Evolutionary conservation across 768 basidiomycete genomes (phyloP).

Genomic region (Austroboletus eburneus): DNA sequence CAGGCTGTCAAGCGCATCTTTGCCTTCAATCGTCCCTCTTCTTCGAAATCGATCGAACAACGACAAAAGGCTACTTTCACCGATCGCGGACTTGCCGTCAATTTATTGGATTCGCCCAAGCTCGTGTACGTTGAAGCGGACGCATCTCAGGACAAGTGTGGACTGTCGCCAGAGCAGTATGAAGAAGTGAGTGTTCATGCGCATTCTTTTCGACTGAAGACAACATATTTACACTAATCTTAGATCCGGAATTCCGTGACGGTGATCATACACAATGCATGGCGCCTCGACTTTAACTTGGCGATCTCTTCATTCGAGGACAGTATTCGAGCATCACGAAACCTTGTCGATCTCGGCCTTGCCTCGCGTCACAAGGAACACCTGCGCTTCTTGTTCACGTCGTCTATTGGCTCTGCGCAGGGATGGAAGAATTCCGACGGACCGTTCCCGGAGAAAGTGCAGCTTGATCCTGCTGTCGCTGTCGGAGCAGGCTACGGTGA

Average conservation of each 20-base stretch:
- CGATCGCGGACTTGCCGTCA: constrained; percentile 28
- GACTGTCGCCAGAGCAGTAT: constrained; percentile 22
- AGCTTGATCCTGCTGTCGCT: constrained; percentile 30
- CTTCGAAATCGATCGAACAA: constrained; percentile 10
- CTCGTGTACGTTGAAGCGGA: constrained; percentile 35
- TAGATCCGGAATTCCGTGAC: constrained; percentile 8
- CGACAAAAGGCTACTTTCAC: constrained; percentile 29
- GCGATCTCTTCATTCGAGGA: constrained; percentile 41
- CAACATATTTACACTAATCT: no score
- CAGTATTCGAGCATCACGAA: constrained; percentile 37
- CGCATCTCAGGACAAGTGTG: constrained; percentile 24
- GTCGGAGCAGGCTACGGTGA: constrained; percentile 44
- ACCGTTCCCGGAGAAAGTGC: constrained; percentile 34
- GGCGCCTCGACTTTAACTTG: constrained; percentile 38
- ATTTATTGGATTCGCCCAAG: constrained; percentile 29
- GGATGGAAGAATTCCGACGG: constrained; percentile 27
- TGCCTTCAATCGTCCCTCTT: constrained; percentile 32
- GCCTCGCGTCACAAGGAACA: constrained; percentile 22
- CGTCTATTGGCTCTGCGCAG: constrained; percentile 35
- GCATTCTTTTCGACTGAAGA: no score
- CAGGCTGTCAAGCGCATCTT: constrained; percentile 26
- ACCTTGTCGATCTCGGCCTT: constrained; percentile 31
- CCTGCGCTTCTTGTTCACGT: constrained; percentile 38
- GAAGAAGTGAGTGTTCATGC: constrained; percentile 18
- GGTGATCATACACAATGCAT: constrained; percentile 31